phyloP scores from a whole-genome alignment of 2,329 filamentous ascomycete species.

The Colletotrichum musae region DNA sequence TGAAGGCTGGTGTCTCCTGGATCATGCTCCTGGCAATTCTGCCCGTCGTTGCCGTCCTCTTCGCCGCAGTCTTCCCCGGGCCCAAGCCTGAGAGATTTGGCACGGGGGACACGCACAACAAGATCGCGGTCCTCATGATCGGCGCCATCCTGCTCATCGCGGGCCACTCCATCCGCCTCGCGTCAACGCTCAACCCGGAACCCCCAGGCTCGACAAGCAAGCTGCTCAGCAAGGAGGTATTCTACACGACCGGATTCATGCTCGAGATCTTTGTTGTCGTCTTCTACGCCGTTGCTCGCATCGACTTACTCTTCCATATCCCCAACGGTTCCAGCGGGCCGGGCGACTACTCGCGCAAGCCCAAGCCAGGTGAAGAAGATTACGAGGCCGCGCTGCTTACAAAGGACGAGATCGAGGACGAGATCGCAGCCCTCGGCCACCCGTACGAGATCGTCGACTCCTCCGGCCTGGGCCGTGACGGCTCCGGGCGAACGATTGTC shows the following conservation, averaged over 20 bases:
- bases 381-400: slow-evolving; percentile 36
- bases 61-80: slow-evolving; percentile 46
- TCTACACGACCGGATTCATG: slow-evolving; percentile 53
- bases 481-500: slow-evolving; percentile 33
- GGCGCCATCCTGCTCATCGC: slow-evolving; percentile 40
- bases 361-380: slow-evolving; percentile 59
- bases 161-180: slow-evolving; percentile 45
- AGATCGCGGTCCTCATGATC: slow-evolving; percentile 48
- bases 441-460: slow-evolving; percentile 38
- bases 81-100: slow-evolving; percentile 52
- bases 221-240: slow-evolving; percentile 50
- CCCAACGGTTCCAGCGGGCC: slow-evolving; percentile 47
- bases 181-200: slow-evolving; percentile 45
- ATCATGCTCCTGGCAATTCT: slow-evolving; percentile 44
- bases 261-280: slow-evolving; percentile 49
- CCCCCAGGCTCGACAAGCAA: slow-evolving; percentile 43
- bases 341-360: slow-evolving; percentile 55
- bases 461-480: slow-evolving; percentile 28
- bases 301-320: slow-evolving; percentile 50
- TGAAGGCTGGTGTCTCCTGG: slow-evolving; percentile 44
- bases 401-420: slow-evolving; percentile 34
- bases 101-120: slow-evolving; percentile 47
- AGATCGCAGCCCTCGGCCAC: slow-evolving; percentile 22
- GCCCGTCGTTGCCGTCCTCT: slow-evolving; percentile 44
- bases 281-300: slow-evolving; percentile 47